These are phyloP conservation scores for Abortiporus biennis DNA, from an alignment of 1,284 basidiomycete genomes.

Conservation along the genomic window DNA sequence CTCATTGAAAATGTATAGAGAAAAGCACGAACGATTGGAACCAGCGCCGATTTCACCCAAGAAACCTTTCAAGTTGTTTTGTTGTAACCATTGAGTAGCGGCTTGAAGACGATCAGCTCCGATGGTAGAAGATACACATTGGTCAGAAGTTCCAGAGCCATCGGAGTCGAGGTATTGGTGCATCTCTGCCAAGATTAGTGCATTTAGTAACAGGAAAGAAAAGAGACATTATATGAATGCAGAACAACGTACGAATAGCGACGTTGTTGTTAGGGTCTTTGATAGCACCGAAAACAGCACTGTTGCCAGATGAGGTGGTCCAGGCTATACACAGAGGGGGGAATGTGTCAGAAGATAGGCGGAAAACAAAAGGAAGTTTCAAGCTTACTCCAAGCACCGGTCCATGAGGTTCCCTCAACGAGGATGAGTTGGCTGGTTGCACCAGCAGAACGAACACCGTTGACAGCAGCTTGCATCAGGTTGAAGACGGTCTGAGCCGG, in stretches of 20 bases:
- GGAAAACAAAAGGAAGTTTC: background rate
- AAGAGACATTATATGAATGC: background rate
- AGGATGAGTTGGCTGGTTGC: slow-evolving; percentile 45
- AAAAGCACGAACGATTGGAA: slow-evolving; percentile 33
- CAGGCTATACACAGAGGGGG: slow-evolving; percentile 39
- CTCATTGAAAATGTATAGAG: slow-evolving; percentile 5
- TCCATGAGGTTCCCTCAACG: slow-evolving; percentile 41
- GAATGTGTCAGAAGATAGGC: background rate
- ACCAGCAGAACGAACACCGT: slow-evolving; percentile 53
- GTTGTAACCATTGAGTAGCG: slow-evolving; percentile 54
- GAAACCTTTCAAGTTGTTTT: slow-evolving; percentile 56
- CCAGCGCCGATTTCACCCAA: slow-evolving; percentile 60
- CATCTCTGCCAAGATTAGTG: slow-evolving; percentile 38
- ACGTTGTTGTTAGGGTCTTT: slow-evolving; percentile 57
- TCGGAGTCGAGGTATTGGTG: slow-evolving; percentile 68
- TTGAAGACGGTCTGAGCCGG: slow-evolving; percentile 39
- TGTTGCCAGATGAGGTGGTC: slow-evolving; percentile 53
- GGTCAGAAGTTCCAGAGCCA: slow-evolving; percentile 48
- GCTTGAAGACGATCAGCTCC: slow-evolving; percentile 48
- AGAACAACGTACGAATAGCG: slow-evolving; percentile 43
- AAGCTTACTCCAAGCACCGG: slow-evolving; percentile 28
- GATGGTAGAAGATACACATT: slow-evolving; percentile 55
- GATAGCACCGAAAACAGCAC: slow-evolving; percentile 43
- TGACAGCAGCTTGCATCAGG: slow-evolving; percentile 55
- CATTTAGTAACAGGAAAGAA: background rate